Evolutionary conservation across 2,329 filamentous ascomycete genomes (phyloP).

Genomic region (Trichoderma afroharzianum): DNA sequence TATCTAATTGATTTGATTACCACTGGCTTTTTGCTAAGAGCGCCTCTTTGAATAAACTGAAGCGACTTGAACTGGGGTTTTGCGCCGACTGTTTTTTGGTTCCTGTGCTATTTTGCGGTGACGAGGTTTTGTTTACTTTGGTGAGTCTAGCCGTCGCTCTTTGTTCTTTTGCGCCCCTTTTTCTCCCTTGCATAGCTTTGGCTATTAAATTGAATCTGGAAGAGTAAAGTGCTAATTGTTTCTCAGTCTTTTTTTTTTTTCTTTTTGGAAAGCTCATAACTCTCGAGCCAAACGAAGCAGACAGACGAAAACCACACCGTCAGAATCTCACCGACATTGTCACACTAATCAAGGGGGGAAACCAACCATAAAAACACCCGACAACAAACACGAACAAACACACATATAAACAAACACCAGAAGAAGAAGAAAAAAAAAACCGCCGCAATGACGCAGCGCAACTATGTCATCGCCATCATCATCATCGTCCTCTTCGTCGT

Average conservation of each 20-base stretch:
- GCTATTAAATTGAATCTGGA: background rate
- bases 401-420: background rate
- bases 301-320: background rate
- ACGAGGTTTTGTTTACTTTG: conserved; percentile 1
- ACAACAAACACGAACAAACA: background rate
- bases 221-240: background rate
- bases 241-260: background rate
- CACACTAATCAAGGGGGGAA: background rate
- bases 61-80: background rate
- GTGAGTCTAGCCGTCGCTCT: background rate
- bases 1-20: background rate
- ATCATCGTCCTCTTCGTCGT: conserved; percentile 64
- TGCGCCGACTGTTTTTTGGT: background rate
- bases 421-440: no score
- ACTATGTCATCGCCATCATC: conserved; percentile 66
- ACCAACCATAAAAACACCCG: background rate
- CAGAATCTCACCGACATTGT: background rate
- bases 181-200: background rate
- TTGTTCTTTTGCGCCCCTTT: background rate
- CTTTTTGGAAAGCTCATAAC: background rate
- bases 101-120: conserved; percentile 3
- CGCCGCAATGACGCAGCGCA: conserved; percentile 56
- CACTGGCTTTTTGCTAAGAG: background rate
- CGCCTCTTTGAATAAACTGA: no score
- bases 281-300: background rate